Base-by-base conservation (phyloP, 2,329 filamentous ascomycete species). In the Magnaporthiopsis incrustans region DNA sequence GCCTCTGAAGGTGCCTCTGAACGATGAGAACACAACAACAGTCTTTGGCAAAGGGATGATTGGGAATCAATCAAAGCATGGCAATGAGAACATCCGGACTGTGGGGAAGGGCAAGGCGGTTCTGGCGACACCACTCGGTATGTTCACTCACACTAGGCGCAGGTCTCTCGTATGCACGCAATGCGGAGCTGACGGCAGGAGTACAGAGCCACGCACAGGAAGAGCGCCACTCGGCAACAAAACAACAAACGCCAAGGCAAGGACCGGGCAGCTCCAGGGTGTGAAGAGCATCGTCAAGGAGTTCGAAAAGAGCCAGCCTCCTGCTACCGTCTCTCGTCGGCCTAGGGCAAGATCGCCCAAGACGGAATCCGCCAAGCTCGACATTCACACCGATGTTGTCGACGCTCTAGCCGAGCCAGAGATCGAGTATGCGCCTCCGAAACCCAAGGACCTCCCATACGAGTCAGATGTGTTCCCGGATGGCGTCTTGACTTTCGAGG, bases 221-320 rank as follows among this genome's bases (percentile, higher is more conserved):
- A 87, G 94, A 71, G 92, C 93, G 53, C 90, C 92, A 15, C 79
- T 99, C 60, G 94, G 94, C 44, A 89, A 91, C 81, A 99, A 99
- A 77, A 98, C 94, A 1, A 98, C 95, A 63, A 99, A 99, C 75
- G 92, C 91, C 63, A 98, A 96, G 65, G 73, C 73, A 4, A 69
- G 79, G 84, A 88, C 66, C 85, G 81, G 72, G 82, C 81, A 61
- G 83, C 87, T 68, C 67, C 88, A 87, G 4, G 87, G 84, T 35
- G 87, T 84, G 38, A 89, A 87, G 70, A 79, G 78, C 65, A 79
- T 81, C 27, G 80, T 82, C 57, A 81, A 82, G 60, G 85, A 87
- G 65, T 76, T 84, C 61, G 87, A 88, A 67, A 89, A 87, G 75
- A 85, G 85, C 1, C 82, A 85, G 65, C 75, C 79, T 25, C 87